A percentile compares a stretch with the other conserved stretches of the same genome.
Evolutionary conservation across 176 grass and related monocot genomes (phyloP).

Genomic region (Carex littledalei): DNA sequence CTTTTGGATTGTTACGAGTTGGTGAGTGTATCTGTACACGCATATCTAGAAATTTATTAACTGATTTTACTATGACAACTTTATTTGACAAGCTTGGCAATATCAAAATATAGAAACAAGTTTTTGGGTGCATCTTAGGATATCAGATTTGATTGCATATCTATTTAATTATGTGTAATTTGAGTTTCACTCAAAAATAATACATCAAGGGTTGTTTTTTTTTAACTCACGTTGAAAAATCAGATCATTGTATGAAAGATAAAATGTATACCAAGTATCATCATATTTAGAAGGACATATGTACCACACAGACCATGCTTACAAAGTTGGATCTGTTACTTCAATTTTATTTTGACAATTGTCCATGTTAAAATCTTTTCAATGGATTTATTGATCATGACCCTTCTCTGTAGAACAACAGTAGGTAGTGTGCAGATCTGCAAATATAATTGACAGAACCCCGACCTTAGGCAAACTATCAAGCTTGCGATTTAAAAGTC

Average conservation of each 20-base stretch:
- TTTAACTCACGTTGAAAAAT: background rate
- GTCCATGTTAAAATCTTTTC: background rate
- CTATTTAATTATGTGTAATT: background rate
- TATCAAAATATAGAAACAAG: background rate
- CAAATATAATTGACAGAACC: background rate
- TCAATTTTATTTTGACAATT: background rate
- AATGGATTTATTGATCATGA: background rate
- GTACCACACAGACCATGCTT: background rate
- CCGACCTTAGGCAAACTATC: background rate
- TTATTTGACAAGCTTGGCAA: background rate
- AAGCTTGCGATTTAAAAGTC: background rate
- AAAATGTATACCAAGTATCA: background rate
- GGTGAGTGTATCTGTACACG: background rate
- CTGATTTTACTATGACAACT: background rate
- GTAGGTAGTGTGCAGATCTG: background rate
- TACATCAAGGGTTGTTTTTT: background rate
- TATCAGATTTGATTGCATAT: background rate
- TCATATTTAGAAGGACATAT: background rate
- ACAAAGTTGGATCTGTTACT: background rate
- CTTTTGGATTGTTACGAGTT: background rate
- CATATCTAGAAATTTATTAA: background rate
- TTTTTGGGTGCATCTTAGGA: background rate
- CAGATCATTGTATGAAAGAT: background rate
- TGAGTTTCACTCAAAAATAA: background rate
- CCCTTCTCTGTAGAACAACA: background rate